These are phyloP conservation scores for Cydonia oblonga DNA, from an alignment of 331 rosid species.

Conservation along the genomic window DNA sequence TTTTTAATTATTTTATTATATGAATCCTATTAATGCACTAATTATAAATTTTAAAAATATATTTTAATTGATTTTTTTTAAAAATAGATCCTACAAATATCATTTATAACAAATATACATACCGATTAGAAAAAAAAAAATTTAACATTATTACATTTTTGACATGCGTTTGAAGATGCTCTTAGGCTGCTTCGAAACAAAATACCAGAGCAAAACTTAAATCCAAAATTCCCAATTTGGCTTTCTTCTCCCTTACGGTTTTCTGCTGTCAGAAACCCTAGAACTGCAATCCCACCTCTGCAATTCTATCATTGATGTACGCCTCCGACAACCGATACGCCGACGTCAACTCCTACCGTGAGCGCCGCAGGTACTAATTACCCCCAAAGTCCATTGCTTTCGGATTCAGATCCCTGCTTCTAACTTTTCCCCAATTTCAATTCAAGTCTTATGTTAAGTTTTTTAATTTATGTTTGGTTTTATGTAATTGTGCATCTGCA, in stretches of 20 bases:
- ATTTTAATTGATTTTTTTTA: too few species aligned
- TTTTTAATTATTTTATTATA: too few species aligned
- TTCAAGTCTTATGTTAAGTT: not conserved
- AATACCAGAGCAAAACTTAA: not conserved
- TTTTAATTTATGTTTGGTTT: not conserved
- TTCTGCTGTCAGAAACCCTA: not conserved
- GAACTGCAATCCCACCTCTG: not conserved
- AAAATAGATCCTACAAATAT: too few species aligned
- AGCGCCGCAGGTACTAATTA: constrained; percentile 57
- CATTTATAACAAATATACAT: too few species aligned
- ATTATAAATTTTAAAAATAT: too few species aligned
- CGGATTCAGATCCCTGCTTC: not conserved
- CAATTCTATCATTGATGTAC: constrained; percentile 29
- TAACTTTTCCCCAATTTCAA: not conserved
- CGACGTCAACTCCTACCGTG: constrained; percentile 64
- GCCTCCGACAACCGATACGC: constrained; percentile 49
- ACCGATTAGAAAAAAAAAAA: too few species aligned
- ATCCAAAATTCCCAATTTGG: not conserved
- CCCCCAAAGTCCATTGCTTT: not conserved
- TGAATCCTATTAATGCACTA: too few species aligned
- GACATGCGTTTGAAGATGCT: too few species aligned
- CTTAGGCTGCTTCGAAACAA: too few species aligned
- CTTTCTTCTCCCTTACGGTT: not conserved
- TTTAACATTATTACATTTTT: too few species aligned
- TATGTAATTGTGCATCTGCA: constrained; percentile 2